Evolutionary conservation across 257 asterid species (phyloP).

Genomic region (Capsicum baccatum): DNA sequence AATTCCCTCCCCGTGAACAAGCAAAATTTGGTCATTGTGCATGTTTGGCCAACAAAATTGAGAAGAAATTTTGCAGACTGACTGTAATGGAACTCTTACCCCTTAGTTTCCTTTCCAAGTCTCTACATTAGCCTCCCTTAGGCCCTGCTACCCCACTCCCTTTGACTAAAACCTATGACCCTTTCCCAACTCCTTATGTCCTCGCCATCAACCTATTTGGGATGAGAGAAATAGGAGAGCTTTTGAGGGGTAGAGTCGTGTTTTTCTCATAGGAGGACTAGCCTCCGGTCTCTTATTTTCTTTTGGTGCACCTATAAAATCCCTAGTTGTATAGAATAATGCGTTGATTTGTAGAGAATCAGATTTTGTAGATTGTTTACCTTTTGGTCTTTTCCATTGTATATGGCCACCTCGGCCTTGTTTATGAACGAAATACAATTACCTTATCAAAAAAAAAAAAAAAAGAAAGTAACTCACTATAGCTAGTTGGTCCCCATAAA

Average conservation of each 20-base stretch:
- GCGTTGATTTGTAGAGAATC: no score
- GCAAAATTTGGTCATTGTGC: not conserved
- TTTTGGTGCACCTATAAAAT: no score
- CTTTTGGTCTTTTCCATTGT: no score
- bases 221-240: no score
- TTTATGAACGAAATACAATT: no score
- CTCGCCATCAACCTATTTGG: constrained; percentile 1
- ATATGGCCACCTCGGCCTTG: no score
- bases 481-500: not conserved
- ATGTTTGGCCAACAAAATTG: not conserved
- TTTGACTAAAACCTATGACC: not conserved
- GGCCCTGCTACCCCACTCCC: constrained; percentile 2
- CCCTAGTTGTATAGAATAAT: no score
- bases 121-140: not conserved
- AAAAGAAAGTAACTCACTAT: not conserved
- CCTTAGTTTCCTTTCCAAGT: not conserved
- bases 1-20: not conserved
- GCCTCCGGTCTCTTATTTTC: no score
- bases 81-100: constrained; percentile 7
- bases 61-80: not conserved
- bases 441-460: no score
- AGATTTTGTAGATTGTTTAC: no score
- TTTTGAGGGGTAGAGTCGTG: no score
- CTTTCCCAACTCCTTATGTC: constrained; percentile 15
- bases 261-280: no score